Base-by-base conservation (phyloP, 352 stramenopile species). In the Globisporangium abappressorium region DNA sequence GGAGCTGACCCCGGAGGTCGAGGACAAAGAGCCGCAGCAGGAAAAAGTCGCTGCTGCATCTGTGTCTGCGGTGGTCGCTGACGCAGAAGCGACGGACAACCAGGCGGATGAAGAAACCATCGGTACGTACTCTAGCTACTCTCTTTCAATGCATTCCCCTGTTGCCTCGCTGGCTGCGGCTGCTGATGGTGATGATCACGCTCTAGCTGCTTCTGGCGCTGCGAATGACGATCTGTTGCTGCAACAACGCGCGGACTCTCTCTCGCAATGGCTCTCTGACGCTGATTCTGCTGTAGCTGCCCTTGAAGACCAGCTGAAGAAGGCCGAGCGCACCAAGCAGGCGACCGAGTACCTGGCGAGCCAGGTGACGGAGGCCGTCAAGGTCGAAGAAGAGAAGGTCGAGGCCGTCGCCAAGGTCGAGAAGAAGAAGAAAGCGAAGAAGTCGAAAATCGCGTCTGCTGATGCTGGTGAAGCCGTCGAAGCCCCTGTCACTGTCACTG, bases 281-380 rank as follows among this genome's bases (percentile, higher is more conserved):
- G 43, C 68, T n/a, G 68, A 66, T 63, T 59, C 38, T 47, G 46
- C 15, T 43, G 28, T 82, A 28, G 57, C 71, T 53, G 71, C 61
- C 30, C 36, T 88, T 5, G 78, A 85, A 68, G 72, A 55, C 22
- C 62, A 80, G 22, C 67, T 83, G 49, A 57, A 59, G 54, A 76
- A 81, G 61, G 69, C 82, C 1, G 68, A 78, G 56, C 76, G 68
- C 58, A 84, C 76, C 0, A 80, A 82, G 53, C 65, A 77, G 30
- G 71, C 76, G 22, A 62, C 72, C 18, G 66, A 65, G 36, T 83
- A 70, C 34, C 69, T 85, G 2, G 66, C 65, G n/a, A 59, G 66
- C 18, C 64, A 77, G 47, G 38, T 43, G 24, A 51, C n/a, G 0
- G 51, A 64, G 28, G 15, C 12, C 1, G 51, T 36, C 33, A 62